phyloP scores from a whole-genome alignment of 2,329 filamentous ascomycete species.

The Acephala macrosclerotiorum region DNA sequence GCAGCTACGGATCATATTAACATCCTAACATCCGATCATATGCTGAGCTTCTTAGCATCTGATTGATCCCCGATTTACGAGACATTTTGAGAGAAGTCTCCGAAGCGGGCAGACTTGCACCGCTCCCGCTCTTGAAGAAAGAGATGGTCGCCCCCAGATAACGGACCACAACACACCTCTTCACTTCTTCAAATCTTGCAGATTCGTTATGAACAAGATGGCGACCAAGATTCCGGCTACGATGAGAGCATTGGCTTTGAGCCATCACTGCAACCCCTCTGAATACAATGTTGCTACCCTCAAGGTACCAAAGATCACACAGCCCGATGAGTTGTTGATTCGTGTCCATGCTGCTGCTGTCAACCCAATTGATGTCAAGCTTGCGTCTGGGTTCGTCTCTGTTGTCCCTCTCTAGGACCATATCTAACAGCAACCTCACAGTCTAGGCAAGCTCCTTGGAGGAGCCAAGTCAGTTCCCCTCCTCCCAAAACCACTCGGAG shows the following conservation, averaged over 20 bases:
- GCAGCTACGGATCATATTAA: background rate
- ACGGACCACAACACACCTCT: background rate
- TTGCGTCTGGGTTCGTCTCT: constrained; percentile 44
- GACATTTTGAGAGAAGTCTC: background rate
- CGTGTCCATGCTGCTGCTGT: constrained; percentile 52
- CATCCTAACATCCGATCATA: background rate
- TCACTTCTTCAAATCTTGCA: background rate
- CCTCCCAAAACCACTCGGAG: background rate
- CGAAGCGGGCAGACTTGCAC: background rate
- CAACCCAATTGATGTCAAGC: constrained; percentile 53
- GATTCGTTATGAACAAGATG: constrained; percentile 22
- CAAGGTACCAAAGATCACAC: constrained; percentile 53
- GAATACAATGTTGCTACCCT: constrained; percentile 48
- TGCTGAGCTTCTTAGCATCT: background rate
- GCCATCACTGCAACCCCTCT: constrained; percentile 35
- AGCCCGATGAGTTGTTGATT: constrained; percentile 54
- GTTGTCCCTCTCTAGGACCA: background rate
- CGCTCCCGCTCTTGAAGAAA: background rate
- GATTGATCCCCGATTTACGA: background rate
- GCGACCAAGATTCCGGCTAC: constrained; percentile 30
- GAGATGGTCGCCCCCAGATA: background rate
- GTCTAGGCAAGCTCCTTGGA: constrained; percentile 21
- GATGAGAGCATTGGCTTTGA: constrained; percentile 39
- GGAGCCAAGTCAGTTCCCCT: constrained; percentile 6
- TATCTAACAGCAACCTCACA: constrained; percentile 3